Percentiles rank a stretch among this genome's conserved stretches.
Conservation (phyloP, 495 filamentous ascomycete species). For the Tuber umbilicatum region DNA sequence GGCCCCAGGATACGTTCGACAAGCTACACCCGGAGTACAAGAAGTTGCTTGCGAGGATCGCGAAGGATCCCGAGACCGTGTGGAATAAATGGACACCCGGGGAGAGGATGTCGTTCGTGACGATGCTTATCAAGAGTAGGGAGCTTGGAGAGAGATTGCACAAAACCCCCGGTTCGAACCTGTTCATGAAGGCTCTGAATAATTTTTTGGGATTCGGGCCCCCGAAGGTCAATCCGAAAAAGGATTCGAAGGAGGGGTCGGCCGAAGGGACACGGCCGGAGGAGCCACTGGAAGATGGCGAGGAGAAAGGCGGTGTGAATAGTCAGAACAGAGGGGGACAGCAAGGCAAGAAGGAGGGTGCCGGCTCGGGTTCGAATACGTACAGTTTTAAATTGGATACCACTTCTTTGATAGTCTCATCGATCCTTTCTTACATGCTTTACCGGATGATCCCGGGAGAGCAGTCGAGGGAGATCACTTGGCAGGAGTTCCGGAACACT, state of each 20-base stretch:
- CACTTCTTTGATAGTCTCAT: slow-evolving; percentile 36
- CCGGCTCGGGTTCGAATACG: slow-evolving; percentile 21
- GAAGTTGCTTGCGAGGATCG: slow-evolving; percentile 18
- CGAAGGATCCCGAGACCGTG: slow-evolving; percentile 18
- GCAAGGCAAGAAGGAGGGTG: slow-evolving; percentile 26
- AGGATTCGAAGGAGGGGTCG: slow-evolving; percentile 41
- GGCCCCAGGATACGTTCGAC: slow-evolving; percentile 24
- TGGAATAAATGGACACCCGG: slow-evolving; percentile 27
- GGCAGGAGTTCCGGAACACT: slow-evolving; percentile 87
- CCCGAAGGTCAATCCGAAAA: slow-evolving; percentile 31
- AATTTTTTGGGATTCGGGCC: slow-evolving; percentile 35
- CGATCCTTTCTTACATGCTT: slow-evolving; percentile 56
- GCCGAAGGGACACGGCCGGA: slow-evolving; percentile 32
- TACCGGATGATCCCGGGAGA: slow-evolving; percentile 61
- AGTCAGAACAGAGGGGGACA: slow-evolving; percentile 17
- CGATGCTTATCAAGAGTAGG: slow-evolving; percentile 21
- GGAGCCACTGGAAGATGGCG: slow-evolving; percentile 22
- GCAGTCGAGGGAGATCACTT: slow-evolving; percentile 74
- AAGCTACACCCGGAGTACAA: slow-evolving; percentile 29
- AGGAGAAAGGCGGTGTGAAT: slow-evolving; percentile 39
- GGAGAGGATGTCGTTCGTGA: slow-evolving; percentile 22
- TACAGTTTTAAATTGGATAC: slow-evolving; percentile 40
- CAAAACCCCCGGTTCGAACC: slow-evolving; percentile 16
- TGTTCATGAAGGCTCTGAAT: slow-evolving; percentile 18
- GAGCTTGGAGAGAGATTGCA: slow-evolving; percentile 19